A percentile compares a stretch with the other conserved stretches of the same genome.
phyloP scores from a whole-genome alignment of 805 yeast genomes.

The Saitoella complicata region DNA sequence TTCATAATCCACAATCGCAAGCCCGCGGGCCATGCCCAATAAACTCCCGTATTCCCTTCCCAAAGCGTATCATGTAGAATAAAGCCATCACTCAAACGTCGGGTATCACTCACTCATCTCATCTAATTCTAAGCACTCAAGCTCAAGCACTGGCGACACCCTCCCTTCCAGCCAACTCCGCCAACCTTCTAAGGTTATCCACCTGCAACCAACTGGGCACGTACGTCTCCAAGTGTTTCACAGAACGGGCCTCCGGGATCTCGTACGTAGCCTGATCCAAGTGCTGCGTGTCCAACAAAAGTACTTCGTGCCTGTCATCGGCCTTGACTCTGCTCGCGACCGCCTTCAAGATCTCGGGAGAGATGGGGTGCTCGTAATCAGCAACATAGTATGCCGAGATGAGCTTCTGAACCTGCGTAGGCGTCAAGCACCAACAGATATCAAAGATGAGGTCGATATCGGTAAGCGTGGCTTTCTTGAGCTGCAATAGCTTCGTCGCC shows the following conservation, averaged over 20 bases:
- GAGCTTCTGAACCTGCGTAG: conserved; percentile 88
- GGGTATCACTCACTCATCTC: no score
- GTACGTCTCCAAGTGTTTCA: conserved; percentile 50
- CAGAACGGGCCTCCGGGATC: conserved; percentile 38
- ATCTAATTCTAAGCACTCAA: no score
- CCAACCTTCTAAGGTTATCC: conserved; percentile 75
- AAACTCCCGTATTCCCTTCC: no score
- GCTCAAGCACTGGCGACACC: no score
- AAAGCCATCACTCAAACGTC: no score
- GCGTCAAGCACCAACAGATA: conserved; percentile 83
- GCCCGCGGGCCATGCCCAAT: no score
- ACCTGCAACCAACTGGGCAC: conserved; percentile 85
- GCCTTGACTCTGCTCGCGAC: conserved; percentile 38
- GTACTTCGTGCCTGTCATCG: conserved; percentile 29
- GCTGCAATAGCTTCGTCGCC: conserved; percentile 82
- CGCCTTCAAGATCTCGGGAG: conserved; percentile 59
- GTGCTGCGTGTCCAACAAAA: conserved; percentile 26
- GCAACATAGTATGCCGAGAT: conserved; percentile 80
- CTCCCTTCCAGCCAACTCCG: conserved; percentile 35
- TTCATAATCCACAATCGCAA: no score
- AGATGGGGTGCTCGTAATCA: conserved; percentile 86
- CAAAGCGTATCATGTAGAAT: no score
- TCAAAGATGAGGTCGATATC: conserved; percentile 88
- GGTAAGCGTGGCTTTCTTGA: conserved; percentile 58
- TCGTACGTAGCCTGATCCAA: conserved; percentile 27